Evolutionary conservation across 1,284 basidiomycete genomes (phyloP), one percentile per base, ranked within the genome.

Genomic region (Fomes fomentarius): DNA sequence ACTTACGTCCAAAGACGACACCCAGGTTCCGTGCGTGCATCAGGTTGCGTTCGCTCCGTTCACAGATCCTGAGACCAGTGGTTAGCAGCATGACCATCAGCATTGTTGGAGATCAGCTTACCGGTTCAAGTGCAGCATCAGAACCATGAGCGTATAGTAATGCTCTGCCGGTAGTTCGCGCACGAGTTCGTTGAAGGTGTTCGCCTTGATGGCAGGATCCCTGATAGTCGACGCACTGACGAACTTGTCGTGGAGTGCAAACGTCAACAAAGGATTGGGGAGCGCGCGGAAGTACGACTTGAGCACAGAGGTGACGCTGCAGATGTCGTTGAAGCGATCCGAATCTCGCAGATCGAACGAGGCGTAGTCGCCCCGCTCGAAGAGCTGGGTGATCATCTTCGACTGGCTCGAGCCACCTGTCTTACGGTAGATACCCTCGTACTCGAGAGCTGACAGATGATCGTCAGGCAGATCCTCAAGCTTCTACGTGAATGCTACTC

Each of bases 1-100:
- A 88, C 94, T 77, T 72, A 98, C 95, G 96, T 63, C 97, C 97
- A 76, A 99, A 98, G 38, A 99, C 95, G n/a, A 98, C 94, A n/a
- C 97, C 97, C 19, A 99, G 76, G 66, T 99, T 99, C 60, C 94
- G 84, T 3, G 94, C 89, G 46, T 87, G 94, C 97, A 99, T 99
- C 49, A 95, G 79, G 71, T 99, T 99, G 55, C 79, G 78, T 22
- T 87, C 84, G 52, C 81, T 83, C 34, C 79, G 77, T 52, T 86
- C 77, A 64, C 85, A 84, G 24, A 96, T 81, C 52, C 94, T 93
- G 47, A 48, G 26, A 30, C n/a, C 15, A 26, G 2, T 22, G 25
- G 6, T 26, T 22, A 41, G 14, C 25, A n/a, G 39, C 15, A 1
- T 10, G 17, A 15, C 35, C 15, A 2, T 19, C 26, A 21, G 21